Conservation (phyloP, 2,329 filamentous ascomycete species). For the Apiospora malaysiana region DNA sequence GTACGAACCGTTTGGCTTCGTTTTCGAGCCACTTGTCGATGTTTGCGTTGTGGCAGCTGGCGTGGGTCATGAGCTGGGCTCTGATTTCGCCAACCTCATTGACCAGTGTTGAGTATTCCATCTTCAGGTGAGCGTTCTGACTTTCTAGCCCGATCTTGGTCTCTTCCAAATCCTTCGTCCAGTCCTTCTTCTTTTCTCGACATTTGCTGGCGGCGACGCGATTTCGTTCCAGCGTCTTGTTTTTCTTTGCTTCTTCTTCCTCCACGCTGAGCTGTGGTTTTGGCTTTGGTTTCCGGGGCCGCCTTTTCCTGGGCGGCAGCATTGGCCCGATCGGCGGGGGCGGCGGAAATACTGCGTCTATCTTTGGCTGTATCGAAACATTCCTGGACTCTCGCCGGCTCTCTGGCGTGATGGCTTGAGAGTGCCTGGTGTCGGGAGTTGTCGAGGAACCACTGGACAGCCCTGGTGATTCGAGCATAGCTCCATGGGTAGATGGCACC, state of each 20-base stretch:
- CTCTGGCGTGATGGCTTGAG: slow-evolving; percentile 34
- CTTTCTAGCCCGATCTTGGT: slow-evolving; percentile 50
- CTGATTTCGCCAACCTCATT: slow-evolving; percentile 55
- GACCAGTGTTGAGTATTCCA: slow-evolving; percentile 49
- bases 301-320: slow-evolving; percentile 35
- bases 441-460: slow-evolving; percentile 36
- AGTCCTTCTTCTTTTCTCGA: slow-evolving; percentile 68
- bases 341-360: slow-evolving; percentile 22
- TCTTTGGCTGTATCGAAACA: not conserved
- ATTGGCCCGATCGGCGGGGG: slow-evolving; percentile 19
- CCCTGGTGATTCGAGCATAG: slow-evolving; percentile 28
- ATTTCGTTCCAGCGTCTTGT: slow-evolving; percentile 71
- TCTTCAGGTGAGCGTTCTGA: slow-evolving; percentile 49
- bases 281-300: slow-evolving; percentile 33
- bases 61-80: slow-evolving; percentile 58
- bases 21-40: slow-evolving; percentile 60
- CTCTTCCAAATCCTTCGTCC: slow-evolving; percentile 56
- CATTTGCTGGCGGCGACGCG: slow-evolving; percentile 76
- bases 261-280: slow-evolving; percentile 29
- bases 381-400: slow-evolving; percentile 20
- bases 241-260: slow-evolving; percentile 52
- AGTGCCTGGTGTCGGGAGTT: slow-evolving; percentile 33
- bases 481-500: slow-evolving; percentile 23
- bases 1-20: slow-evolving; percentile 56
- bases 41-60: slow-evolving; percentile 56